Percentiles rank a stretch among this genome's conserved stretches.
Evolutionary conservation across 495 filamentous ascomycete species (phyloP).

Genomic region (Penicillium robsamsonii): DNA sequence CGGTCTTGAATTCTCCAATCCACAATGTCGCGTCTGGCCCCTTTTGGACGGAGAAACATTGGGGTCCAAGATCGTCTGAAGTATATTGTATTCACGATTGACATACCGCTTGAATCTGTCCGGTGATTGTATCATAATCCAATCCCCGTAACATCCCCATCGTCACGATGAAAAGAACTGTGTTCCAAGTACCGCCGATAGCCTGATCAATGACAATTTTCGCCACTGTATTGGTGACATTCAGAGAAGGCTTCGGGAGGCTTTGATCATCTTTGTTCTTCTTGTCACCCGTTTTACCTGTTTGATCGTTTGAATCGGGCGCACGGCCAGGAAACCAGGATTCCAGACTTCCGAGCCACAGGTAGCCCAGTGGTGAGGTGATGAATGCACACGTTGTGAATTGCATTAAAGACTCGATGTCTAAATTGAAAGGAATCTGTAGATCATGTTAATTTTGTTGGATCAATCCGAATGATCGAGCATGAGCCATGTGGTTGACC

Average conservation of each 20-base stretch:
- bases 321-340: slow-evolving; percentile 45
- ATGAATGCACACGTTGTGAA: slow-evolving; percentile 71
- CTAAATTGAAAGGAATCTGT: slow-evolving; percentile 11
- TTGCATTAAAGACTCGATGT: slow-evolving; percentile 54
- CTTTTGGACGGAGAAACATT: slow-evolving; percentile 16
- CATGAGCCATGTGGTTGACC: not conserved
- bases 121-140: no score
- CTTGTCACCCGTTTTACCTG: slow-evolving; percentile 20
- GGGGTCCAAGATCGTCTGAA: slow-evolving; percentile 23
- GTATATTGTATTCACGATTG: not conserved
- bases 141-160: slow-evolving; percentile 47
- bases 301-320: not conserved
- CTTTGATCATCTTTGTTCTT: slow-evolving; percentile 11
- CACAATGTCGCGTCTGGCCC: no score
- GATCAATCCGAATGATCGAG: not conserved
- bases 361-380: slow-evolving; percentile 70
- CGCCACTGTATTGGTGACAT: slow-evolving; percentile 64
- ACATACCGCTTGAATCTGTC: slow-evolving; percentile 4
- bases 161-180: slow-evolving; percentile 60
- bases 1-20: not conserved
- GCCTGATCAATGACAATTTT: slow-evolving; percentile 81
- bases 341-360: slow-evolving; percentile 38
- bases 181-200: slow-evolving; percentile 71
- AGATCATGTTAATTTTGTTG: not conserved
- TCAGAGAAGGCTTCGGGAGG: slow-evolving; percentile 35